These are phyloP conservation scores for Ascochyta viciae-villosae DNA, from an alignment of 2,329 filamentous ascomycete genomes.

Conservation along the genomic window DNA sequence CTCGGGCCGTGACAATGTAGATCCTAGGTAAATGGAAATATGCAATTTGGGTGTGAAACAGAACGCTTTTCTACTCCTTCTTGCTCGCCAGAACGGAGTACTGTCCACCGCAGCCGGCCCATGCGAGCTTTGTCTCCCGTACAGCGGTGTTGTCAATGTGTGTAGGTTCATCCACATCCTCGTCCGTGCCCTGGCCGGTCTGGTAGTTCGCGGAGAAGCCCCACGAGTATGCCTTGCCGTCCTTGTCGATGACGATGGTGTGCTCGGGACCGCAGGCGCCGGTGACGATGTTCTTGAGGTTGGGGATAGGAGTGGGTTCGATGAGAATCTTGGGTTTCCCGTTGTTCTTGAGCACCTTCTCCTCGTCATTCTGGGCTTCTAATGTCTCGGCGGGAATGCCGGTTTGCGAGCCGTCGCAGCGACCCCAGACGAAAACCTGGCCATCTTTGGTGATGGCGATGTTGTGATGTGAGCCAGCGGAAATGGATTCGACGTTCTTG, in stretches of 20 bases:
- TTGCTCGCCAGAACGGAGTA: conserved; percentile 68
- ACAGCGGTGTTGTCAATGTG: conserved; percentile 85
- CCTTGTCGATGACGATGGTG: conserved; percentile 71
- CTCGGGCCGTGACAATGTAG: conserved; percentile 2
- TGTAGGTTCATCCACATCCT: conserved; percentile 80
- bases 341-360: conserved; percentile 58
- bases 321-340: conserved; percentile 75
- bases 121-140: conserved; percentile 74
- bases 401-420: conserved; percentile 65
- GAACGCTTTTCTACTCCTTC: conserved; percentile 27
- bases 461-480: conserved; percentile 80
- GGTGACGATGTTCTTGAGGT: conserved; percentile 62
- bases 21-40: conserved; percentile 16
- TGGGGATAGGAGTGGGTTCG: conserved; percentile 67
- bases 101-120: conserved; percentile 87
- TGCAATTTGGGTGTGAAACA: conserved; percentile 10
- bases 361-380: conserved; percentile 49
- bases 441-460: conserved; percentile 62
- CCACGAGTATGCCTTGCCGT: conserved; percentile 78
- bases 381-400: conserved; percentile 46
- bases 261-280: conserved; percentile 75
- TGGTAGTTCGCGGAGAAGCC: conserved; percentile 83
- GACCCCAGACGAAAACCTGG: conserved; percentile 66
- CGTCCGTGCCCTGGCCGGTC: conserved; percentile 77
- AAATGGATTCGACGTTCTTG: conserved; percentile 70